Evolutionary conservation across 371 early-diverging fungal species (phyloP), one percentile per base, ranked within the genome.

Genomic region (Thermomucor indicae-seudaticae): DNA sequence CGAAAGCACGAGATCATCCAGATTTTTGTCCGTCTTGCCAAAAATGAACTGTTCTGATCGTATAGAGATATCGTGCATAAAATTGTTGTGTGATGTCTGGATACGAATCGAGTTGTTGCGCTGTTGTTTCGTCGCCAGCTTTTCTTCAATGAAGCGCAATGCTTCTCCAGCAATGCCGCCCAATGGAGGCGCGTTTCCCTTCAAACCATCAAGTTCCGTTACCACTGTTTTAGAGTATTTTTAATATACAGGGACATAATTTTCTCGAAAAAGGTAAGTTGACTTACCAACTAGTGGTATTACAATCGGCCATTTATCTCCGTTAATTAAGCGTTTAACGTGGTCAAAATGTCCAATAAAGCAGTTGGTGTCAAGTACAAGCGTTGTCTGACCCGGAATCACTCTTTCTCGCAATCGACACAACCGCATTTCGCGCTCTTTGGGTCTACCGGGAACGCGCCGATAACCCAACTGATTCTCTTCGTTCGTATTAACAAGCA

Each of bases 291-390:
- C 83, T 51, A 83, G 61, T 5, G 85, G 85, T 8, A 85, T 72
- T 19, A 81, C 67, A 25, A 85, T 75, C 0, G 69, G 55, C 83
- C 83, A 85, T 52, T 74, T 72, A 47, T 70, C 68, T 16, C 65
- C 61, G n/a, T 57, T 31, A 42, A 84, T 68, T 4, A 85, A 32
- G n/a, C 70, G 70, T 38, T 70, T 72, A 17, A 85, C 65, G 32
- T 59, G 53, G 6, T 75, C 76, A 50, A 83, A 57, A 50, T 85
- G 81, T 7, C 80, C 80, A 38, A 85, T 77, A 44, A 85, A 67
- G 34, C 83, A 85, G 57, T 85, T 85, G 12, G 85, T 85, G 50
- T 85, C 85, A n/a, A 85, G 58, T 4, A 85, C 76, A 32, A 85
- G 52, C 0, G 60, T 64, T 14, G 85, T 81, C 30, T 79, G 69